Evolutionary conservation across 805 yeast genomes (phyloP).

Genomic region (Candida schatavii): DNA sequence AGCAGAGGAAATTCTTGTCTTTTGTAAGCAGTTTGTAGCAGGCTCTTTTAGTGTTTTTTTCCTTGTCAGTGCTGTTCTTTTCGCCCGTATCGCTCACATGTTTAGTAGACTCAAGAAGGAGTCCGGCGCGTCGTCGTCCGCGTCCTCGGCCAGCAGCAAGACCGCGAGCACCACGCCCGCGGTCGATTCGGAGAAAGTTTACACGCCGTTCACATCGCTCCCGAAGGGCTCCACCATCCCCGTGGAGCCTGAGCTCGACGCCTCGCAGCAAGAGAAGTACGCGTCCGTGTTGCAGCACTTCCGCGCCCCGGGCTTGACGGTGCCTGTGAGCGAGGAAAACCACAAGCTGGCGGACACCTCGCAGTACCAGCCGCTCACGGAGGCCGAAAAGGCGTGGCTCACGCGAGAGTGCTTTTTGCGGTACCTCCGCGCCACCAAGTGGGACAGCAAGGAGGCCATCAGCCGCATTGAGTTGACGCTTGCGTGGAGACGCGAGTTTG

Average conservation of each 20-base stretch:
- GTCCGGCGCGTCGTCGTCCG: not conserved
- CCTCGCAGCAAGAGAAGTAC: constrained; percentile 60
- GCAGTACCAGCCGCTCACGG: constrained; percentile 25
- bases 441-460: constrained; percentile 72
- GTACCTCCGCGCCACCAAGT: constrained; percentile 90
- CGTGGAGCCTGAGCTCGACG: constrained; percentile 48
- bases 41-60: too few species aligned
- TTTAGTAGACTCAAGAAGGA: constrained; percentile 2
- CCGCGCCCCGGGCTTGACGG: constrained; percentile 45
- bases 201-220: constrained; percentile 55
- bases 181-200: not conserved
- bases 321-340: constrained; percentile 51
- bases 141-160: not conserved
- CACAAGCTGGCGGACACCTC: constrained; percentile 37
- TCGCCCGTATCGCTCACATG: not conserved
- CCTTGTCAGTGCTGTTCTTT: too few species aligned
- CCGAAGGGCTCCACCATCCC: constrained; percentile 47
- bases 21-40: too few species aligned
- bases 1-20: too few species aligned
- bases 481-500: constrained; percentile 94
- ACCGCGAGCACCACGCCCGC: not conserved
- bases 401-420: constrained; percentile 88
- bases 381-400: constrained; percentile 82
- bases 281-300: constrained; percentile 62
- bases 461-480: constrained; percentile 72